These are phyloP conservation scores for Aspergillus heteromorphus DNA, from an alignment of 495 filamentous ascomycete genomes.

Conservation along the genomic window DNA sequence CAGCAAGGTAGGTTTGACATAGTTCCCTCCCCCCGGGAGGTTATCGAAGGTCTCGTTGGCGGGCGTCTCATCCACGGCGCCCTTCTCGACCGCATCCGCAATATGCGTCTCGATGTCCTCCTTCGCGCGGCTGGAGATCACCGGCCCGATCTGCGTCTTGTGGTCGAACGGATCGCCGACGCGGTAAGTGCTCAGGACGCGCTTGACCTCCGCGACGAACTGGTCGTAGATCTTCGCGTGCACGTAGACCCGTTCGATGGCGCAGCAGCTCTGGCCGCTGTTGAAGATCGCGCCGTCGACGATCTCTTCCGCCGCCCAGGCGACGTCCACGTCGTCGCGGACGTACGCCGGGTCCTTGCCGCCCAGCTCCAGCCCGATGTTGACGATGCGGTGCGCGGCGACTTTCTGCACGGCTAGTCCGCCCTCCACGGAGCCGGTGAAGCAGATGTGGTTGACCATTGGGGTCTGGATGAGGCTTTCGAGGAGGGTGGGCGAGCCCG, in stretches of 20 bases:
- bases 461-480: conserved; percentile 70
- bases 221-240: conserved; percentile 71
- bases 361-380: conserved; percentile 82
- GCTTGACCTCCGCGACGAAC: conserved; percentile 72
- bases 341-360: conserved; percentile 93
- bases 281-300: conserved; percentile 92
- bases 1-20: conserved; percentile 76
- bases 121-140: conserved; percentile 70
- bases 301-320: conserved; percentile 87
- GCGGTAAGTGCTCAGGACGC: conserved; percentile 78
- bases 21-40: conserved; percentile 69
- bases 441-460: conserved; percentile 71
- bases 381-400: conserved; percentile 71
- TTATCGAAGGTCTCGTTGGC: conserved; percentile 66
- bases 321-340: conserved; percentile 75
- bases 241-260: conserved; percentile 84
- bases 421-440: conserved; percentile 88
- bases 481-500: conserved; percentile 64
- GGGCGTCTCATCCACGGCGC: conserved; percentile 76
- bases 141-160: conserved; percentile 77
- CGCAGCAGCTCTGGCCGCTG: conserved; percentile 90
- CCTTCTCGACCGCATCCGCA: conserved; percentile 72
- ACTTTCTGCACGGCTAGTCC: conserved; percentile 80
- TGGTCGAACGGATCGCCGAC: conserved; percentile 76
- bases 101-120: conserved; percentile 70